These are phyloP conservation scores for Pisolithus tinctorius DNA, from an alignment of 768 basidiomycete genomes.

Conservation along the genomic window DNA sequence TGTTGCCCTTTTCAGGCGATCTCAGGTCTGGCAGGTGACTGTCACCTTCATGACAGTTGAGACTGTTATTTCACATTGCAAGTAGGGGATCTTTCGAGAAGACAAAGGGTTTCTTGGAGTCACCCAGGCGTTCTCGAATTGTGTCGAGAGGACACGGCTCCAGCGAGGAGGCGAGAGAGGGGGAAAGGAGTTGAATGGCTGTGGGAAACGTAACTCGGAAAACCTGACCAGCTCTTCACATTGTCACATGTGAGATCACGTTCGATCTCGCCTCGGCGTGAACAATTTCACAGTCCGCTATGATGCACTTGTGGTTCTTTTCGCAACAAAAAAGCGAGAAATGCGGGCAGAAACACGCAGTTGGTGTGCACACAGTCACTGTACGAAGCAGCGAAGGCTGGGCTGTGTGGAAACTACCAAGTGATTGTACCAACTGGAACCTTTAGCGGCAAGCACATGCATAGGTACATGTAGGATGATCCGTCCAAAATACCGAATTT, in stretches of 20 bases:
- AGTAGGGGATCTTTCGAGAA: too few species aligned
- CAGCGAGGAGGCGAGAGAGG: background rate
- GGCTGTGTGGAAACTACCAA: background rate
- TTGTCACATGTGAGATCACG: background rate
- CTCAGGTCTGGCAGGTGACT: background rate
- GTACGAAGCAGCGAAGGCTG: too few species aligned
- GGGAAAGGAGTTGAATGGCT: background rate
- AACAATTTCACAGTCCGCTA: too few species aligned
- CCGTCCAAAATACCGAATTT: background rate
- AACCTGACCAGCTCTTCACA: background rate
- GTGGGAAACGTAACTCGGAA: background rate
- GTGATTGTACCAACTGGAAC: constrained; percentile 6
- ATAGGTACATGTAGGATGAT: background rate
- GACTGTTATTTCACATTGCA: background rate
- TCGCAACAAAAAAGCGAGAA: too few species aligned
- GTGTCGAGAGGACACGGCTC: background rate
- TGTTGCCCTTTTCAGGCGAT: background rate
- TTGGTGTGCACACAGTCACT: too few species aligned
- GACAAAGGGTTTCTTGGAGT: too few species aligned
- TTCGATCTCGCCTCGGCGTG: background rate
- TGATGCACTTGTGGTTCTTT: too few species aligned
- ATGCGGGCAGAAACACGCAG: background rate
- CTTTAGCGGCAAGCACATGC: constrained; percentile 8
- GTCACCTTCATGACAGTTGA: background rate
- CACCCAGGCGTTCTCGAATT: too few species aligned